Evolutionary conservation across 192 early-diverging fungal genomes (phyloP), one percentile per base, ranked within the genome.

Genomic region (Jimgerdemannia flammicorona): DNA sequence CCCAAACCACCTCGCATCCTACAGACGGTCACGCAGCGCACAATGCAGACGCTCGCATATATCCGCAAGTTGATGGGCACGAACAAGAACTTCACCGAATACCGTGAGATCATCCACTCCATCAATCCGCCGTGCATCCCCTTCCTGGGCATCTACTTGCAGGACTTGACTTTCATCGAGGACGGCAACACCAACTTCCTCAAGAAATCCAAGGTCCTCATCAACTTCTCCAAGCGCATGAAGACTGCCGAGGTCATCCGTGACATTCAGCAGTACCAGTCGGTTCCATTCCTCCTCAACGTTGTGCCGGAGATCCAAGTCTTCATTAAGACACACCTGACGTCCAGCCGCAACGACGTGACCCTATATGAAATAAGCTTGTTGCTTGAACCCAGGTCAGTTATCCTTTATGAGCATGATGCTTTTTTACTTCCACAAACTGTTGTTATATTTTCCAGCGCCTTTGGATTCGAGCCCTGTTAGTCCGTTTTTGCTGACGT

Each of bases 171-270:
- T 18, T 96, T 98, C 84, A 93, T 97, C 65, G 93, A 97, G 76
- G 96, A 98, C 72, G 95, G 96, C 43, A 97, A 96, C 79, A 87
- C 92, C 20, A 89, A 96, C 77, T 84, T 86, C 71, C 74, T 98
- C 6, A 84, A 87, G 66, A 87, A 80, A 76, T 74, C 83, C 9
- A 84, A 87, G 14, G 81, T 85, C 18, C 81, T 97, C 54, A 96
- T 99, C 84, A 99, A 99, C 82, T 98, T 98, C 84, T 90, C 89
- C 71, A 98, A 98, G 84, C 89, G 93, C 69, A 90, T 88, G 80
- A 95, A 93, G 75, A 95, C 93, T 8, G 95, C 96, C 3, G 93
- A 95, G 75, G 93, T 96, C 17, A 92, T 99, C 81, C 90, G 93
- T 19, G 95, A 97, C 72, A 90, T 97, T 71, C 94, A 97, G 79